phyloP scores from a whole-genome alignment of 108 stramenopile genomes.

The Stephanodiscus minutulus region DNA sequence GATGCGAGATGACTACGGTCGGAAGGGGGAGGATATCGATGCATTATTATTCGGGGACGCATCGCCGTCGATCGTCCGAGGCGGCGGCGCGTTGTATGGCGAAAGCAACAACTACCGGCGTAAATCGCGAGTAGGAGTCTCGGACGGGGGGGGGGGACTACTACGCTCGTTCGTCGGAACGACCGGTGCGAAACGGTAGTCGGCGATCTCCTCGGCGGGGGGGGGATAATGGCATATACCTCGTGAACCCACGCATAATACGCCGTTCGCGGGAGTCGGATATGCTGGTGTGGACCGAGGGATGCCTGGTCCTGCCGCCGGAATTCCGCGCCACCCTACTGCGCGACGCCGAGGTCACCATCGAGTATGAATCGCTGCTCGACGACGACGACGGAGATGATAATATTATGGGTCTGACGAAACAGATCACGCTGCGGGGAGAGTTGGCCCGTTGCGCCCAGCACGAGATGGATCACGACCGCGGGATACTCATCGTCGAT shows the following conservation, averaged over 20 bases:
- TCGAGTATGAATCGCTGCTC: slow-evolving; percentile 59
- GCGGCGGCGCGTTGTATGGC: no score
- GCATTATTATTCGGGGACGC: slow-evolving; percentile 6
- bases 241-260: slow-evolving; percentile 78
- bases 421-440: slow-evolving; percentile 40
- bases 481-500: slow-evolving; percentile 80
- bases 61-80: no score
- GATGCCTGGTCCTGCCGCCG: slow-evolving; percentile 82
- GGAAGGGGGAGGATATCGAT: no score
- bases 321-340: slow-evolving; percentile 74
- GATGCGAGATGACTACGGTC: slow-evolving; percentile 15
- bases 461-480: slow-evolving; percentile 90
- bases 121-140: slow-evolving; percentile 4
- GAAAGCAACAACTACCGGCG: no score
- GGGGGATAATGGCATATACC: slow-evolving; percentile 40
- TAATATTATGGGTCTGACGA: slow-evolving; percentile 25
- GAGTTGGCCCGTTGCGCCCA: slow-evolving; percentile 73
- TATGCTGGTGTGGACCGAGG: slow-evolving; percentile 78
- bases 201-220: not conserved
- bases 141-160: slow-evolving; percentile 2
- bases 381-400: slow-evolving; percentile 18
- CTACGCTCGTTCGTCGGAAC: not conserved
- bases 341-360: slow-evolving; percentile 64
- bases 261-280: slow-evolving; percentile 69
- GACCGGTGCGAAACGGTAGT: not conserved